A percentile compares a stretch with the other conserved stretches of the same genome.
These are phyloP conservation scores for Turnera subulata DNA, from an alignment of 345 rosid genomes.

Conservation along the genomic window DNA sequence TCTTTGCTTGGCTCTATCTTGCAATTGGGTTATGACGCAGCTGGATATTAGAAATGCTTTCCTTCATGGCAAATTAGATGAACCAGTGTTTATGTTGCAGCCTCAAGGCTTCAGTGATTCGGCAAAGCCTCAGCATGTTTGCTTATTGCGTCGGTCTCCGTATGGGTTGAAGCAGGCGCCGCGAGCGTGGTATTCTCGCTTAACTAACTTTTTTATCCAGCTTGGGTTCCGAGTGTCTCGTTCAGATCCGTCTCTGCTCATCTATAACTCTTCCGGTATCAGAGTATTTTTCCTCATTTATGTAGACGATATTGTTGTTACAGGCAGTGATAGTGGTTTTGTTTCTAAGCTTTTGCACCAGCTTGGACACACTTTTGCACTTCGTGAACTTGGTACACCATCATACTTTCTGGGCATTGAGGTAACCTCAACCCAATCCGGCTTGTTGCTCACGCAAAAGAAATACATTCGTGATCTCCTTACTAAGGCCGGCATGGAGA, in stretches of 20 bases:
- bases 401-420: neutral
- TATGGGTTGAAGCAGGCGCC: constrained; percentile 1
- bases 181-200: neutral
- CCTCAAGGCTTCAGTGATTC: neutral
- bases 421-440: neutral
- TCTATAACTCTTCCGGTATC: rapidly evolving
- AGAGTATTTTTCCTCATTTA: neutral
- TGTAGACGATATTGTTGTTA: neutral
- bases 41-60: neutral
- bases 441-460: too few relatives aligned
- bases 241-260: rapidly evolving
- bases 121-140: neutral
- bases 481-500: too few relatives aligned
- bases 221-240: neutral
- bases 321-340: neutral
- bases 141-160: neutral
- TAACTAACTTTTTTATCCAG: rapidly evolving
- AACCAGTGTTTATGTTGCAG: neutral
- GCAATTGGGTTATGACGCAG: neutral
- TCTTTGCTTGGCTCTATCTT: rapidly evolving
- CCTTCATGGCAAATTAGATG: neutral
- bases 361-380: neutral
- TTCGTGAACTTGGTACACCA: neutral
- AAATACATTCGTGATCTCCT: too few relatives aligned
- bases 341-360: neutral